Evolutionary conservation across 768 basidiomycete genomes (phyloP), one percentile per base, ranked within the genome.

Genomic region (Podaxis sp.): DNA sequence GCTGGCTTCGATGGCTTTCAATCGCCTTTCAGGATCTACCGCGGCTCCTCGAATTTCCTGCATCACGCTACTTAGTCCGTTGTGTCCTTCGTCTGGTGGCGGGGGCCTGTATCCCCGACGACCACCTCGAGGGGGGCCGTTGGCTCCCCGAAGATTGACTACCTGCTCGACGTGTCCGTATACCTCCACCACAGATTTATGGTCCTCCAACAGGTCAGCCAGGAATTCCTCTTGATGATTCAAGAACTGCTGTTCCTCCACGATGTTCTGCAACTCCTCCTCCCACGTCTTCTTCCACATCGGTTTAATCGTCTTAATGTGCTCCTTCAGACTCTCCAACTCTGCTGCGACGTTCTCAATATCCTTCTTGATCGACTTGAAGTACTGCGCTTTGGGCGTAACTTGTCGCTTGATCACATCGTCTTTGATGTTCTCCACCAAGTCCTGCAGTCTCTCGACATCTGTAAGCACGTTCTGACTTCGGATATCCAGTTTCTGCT

Each of bases 261-360:
- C 91, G 60, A 99, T 95, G 66, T 94, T 93, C 80, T 94, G 91
- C 72, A 99, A 73, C 77, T 99, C 96, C 71, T 93, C 88, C 70
- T 93, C 91, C 96, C 96, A 99, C 20, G 95, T 98, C 83, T 96
- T 95, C 81, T 96, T 93, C 96, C 96, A 99, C 84, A 93, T 93
- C 48, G 96, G 95, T 70, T 91, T 94, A 70, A 96, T 84, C 11
- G 92, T 90, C 68, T 88, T 85, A 67, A 98, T 91, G 73, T 96
- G 93, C 67, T 89, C 87, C 69, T 86, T 86, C 62, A 99, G 78
- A 69, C 85, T 88, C 65, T 87, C 82, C 49, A 98, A 81, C 76
- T 95, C 90, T 10, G 76, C 74, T 17, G 86, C 82, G 28, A 89
- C 83, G 22, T 82, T 75, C 30, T 82, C 80, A 61, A 97, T 82